Evolutionary conservation across 2,329 filamentous ascomycete species (phyloP), one percentile per base, ranked within the genome.

Genomic region (Aspergillus hortae): DNA sequence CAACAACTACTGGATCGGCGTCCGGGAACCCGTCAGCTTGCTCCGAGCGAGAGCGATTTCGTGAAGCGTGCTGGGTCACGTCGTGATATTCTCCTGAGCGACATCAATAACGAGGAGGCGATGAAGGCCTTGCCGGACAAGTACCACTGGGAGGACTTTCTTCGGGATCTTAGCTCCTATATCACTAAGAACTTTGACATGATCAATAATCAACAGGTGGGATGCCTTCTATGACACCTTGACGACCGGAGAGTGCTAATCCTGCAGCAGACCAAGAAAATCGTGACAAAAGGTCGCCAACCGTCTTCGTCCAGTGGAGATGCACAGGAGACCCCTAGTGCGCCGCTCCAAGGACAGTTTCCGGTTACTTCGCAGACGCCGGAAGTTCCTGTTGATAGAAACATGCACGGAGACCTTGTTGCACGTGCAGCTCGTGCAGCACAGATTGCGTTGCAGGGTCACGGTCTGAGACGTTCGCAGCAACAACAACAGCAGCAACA

Each of bases 71-170:
- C 79, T 44, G 70, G 74, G 33, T 78, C 77, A 12, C 75, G 84
- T 33, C 78, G 80, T 48, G 77, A 81, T 32, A 81, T 82, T 53
- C 73, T 87, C 3, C 72, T 84, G 33, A 75, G 73, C 35, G 79
- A 83, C 38, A 71, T 79, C n/a, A 74, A 77, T 51, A 76, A 79
- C 54, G 70, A 74, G 40, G 79, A 78, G 27, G 73, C 74, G 4
- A 66, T 78, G 47, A 71, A 71, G 46, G 71, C 75, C 19, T 64
- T 87, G 33, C 79, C 80, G 0, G 77, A 82, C 56, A 83, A 80
- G 60, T 86, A 85, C 59, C 76, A 78, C 27, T 87, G 84, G 84
- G 79, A 80, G 46, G 81, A 84, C 52, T 86, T 87, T 52, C 69
- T 86, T 14, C 75, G 77, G 19, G 80, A 83, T 54, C 76, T 86